These are phyloP conservation scores for Infundibulicybe gibba DNA, from an alignment of 768 basidiomycete genomes.

Conservation along the genomic window DNA sequence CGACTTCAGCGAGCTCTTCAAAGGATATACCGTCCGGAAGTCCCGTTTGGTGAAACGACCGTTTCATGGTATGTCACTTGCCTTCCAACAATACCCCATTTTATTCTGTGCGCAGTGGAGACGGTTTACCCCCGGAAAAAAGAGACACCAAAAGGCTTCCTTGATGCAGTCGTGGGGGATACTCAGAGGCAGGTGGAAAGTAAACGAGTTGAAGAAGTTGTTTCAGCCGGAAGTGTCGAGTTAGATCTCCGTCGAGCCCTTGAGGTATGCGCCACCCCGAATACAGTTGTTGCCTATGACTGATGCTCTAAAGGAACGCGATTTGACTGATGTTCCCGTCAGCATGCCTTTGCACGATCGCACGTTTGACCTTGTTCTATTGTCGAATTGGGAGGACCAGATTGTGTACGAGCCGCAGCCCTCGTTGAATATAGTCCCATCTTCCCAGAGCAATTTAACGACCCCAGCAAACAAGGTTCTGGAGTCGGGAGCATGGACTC, in stretches of 20 bases:
- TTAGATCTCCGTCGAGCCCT: slow-evolving; percentile 71
- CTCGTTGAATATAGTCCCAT: slow-evolving; percentile 16
- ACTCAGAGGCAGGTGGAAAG: slow-evolving; percentile 73
- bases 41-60: slow-evolving; percentile 70
- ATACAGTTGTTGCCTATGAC: neutral
- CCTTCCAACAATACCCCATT: neutral
- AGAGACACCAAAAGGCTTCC: slow-evolving; percentile 60
- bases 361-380: slow-evolving; percentile 76
- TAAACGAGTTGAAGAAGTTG: slow-evolving; percentile 73
- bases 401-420: slow-evolving; percentile 64
- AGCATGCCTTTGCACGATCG: slow-evolving; percentile 73
- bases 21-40: slow-evolving; percentile 70
- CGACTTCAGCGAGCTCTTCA: slow-evolving; percentile 88
- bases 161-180: slow-evolving; percentile 79
- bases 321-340: slow-evolving; percentile 57
- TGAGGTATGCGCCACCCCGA: slow-evolving; percentile 41
- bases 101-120: slow-evolving; percentile 47
- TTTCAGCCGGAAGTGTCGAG: slow-evolving; percentile 77
- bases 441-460: slow-evolving; percentile 52
- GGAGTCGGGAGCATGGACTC: slow-evolving; percentile 85
- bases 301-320: slow-evolving; percentile 50
- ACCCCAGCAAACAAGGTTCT: slow-evolving; percentile 76
- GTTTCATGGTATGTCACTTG: slow-evolving; percentile 51
- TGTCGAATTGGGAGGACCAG: slow-evolving; percentile 91
- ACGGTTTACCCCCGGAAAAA: slow-evolving; percentile 72